Evolutionary conservation across 164 flowering plant species (phyloP).

Genomic region (Magnolia sinica): DNA sequence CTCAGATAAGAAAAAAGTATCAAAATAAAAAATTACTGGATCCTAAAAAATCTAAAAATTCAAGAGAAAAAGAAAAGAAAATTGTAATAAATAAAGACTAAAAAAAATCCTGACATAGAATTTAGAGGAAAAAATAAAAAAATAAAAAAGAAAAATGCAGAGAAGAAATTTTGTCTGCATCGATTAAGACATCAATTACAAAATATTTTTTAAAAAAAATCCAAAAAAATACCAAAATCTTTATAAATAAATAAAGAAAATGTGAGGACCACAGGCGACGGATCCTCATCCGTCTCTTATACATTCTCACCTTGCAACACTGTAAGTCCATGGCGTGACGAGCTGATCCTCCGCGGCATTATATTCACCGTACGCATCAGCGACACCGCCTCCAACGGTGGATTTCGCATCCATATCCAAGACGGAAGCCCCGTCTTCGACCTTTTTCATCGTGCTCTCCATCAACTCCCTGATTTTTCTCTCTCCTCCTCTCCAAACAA

Average conservation of each 20-base stretch:
- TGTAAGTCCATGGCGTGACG: slow-evolving; percentile 69
- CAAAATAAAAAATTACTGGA: no score
- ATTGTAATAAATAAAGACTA: no score
- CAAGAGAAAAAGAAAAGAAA: neutral
- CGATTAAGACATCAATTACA: neutral
- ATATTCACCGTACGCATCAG: slow-evolving; percentile 71
- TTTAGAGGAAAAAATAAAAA: neutral
- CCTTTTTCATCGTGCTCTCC: slow-evolving; percentile 21
- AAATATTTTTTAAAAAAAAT: neutral
- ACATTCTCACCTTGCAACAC: slow-evolving; percentile 62
- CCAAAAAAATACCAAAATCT: neutral
- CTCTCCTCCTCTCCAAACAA: neutral
- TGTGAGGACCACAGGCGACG: neutral
- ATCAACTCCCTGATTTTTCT: slow-evolving; percentile 19
- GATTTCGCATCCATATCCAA: slow-evolving; percentile 36
- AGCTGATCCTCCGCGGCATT: slow-evolving; percentile 63
- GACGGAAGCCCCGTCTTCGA: slow-evolving; percentile 23
- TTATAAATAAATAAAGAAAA: neutral
- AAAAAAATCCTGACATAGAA: no score
- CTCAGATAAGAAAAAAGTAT: no score
- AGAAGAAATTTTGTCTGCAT: neutral
- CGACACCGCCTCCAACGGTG: slow-evolving; percentile 63
- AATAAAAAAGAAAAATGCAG: neutral
- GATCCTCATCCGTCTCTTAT: neutral
- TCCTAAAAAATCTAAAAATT: no score